Evolutionary conservation across 2,329 filamentous ascomycete species (phyloP).

Genomic region (Hypoxylon sp.): DNA sequence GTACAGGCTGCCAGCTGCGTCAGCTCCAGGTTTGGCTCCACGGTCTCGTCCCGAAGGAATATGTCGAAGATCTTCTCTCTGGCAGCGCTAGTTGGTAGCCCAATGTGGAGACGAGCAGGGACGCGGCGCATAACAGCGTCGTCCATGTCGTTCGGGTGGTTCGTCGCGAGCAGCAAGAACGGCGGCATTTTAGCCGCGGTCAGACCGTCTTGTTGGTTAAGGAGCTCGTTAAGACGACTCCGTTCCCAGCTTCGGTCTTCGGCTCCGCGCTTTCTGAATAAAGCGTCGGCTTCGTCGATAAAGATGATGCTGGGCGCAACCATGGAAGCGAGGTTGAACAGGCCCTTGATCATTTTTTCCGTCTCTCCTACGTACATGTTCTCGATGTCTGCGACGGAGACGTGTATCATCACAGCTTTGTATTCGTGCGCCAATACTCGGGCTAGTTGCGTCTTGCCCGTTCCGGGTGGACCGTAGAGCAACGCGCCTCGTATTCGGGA

Average conservation of each 20-base stretch:
- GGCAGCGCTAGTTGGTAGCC: neutral
- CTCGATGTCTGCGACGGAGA: conserved; percentile 84
- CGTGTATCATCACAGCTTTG: conserved; percentile 85
- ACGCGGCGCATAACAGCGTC: conserved; percentile 29
- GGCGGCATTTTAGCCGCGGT: conserved; percentile 59
- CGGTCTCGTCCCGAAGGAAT: conserved; percentile 15
- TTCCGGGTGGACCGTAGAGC: conserved; percentile 81
- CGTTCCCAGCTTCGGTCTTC: conserved; percentile 81
- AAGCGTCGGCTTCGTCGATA: conserved; percentile 83
- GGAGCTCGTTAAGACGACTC: conserved; percentile 81
- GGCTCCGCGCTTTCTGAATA: conserved; percentile 80
- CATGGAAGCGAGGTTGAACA: conserved; percentile 69
- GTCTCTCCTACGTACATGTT: conserved; percentile 83
- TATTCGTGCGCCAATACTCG: conserved; percentile 82
- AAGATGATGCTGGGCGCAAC: conserved; percentile 74
- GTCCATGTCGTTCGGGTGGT: conserved; percentile 27
- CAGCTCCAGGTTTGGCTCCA: neutral
- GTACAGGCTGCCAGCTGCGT: neutral
- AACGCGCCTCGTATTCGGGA: conserved; percentile 69
- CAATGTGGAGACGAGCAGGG: conserved; percentile 18
- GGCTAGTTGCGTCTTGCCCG: conserved; percentile 82
- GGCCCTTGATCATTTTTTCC: conserved; percentile 65
- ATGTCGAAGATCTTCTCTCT: conserved; percentile 18
- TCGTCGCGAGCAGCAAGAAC: conserved; percentile 28
- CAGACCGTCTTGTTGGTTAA: conserved; percentile 78